These are phyloP conservation scores for Pseudognaphalium luteoalbum DNA, from an alignment of 129 eudicot genomes.

Conservation along the genomic window DNA sequence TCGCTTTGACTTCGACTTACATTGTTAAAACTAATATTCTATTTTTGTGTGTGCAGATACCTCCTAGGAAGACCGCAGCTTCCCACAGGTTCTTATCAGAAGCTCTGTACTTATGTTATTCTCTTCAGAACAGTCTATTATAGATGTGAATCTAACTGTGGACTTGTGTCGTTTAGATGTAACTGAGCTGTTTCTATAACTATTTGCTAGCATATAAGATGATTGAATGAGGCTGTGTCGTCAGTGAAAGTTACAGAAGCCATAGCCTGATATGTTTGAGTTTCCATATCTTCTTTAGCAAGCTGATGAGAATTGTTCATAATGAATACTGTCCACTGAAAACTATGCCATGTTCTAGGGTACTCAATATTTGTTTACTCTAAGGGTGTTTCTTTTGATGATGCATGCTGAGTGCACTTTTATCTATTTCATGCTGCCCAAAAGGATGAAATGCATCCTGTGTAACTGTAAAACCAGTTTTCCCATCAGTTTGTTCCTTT, in stretches of 20 bases:
- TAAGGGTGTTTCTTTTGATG: no score
- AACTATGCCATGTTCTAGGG: no score
- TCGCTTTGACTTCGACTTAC: not conserved
- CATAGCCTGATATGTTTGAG: not conserved
- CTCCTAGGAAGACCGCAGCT: slow-evolving; percentile 97
- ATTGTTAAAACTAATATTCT: not conserved
- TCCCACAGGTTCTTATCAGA: slow-evolving; percentile 72
- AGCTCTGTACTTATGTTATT: not conserved
- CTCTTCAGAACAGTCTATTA: not conserved
- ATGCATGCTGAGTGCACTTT: no score
- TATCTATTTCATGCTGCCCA: no score
- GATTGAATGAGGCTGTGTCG: not conserved
- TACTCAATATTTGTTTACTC: no score
- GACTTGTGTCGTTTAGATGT: not conserved
- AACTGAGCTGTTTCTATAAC: not conserved
- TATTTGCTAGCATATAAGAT: not conserved
- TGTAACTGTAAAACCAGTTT: not conserved
- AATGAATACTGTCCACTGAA: no score
- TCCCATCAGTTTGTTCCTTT: not conserved
- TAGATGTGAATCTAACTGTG: not conserved
- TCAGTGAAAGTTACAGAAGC: not conserved
- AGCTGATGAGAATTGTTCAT: not conserved
- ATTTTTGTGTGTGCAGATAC: slow-evolving; percentile 66
- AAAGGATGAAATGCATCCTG: no score
- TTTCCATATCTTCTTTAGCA: not conserved